Evolutionary conservation across 1,284 basidiomycete species (phyloP), one percentile per base, ranked within the genome.

Genomic region (Trichosporon asahii): DNA sequence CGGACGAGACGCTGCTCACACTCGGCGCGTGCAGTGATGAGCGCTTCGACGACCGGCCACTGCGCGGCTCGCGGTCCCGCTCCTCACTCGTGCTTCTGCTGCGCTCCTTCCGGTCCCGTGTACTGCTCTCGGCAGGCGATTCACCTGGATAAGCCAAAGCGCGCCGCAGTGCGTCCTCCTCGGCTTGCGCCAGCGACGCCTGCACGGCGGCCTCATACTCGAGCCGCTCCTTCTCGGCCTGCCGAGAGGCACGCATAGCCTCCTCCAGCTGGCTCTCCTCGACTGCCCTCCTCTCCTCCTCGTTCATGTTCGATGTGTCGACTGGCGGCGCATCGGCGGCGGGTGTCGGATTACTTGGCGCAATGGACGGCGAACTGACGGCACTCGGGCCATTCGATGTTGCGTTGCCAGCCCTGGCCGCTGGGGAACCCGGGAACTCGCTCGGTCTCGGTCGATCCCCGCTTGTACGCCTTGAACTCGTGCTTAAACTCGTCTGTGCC

Each of bases 221-320:
- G 37, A 76, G 69, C 25, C 78, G 70, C 68, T 83, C 81, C 66
- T 76, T 66, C 68, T 80, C 78, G 3, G 73, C 70, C 1, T 71
- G 72, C 2, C 76, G 61, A 33, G 77, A 79, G 4, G 72, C 71
- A 33, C 81, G 71, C 65, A 78, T 78, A 1, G 80, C 81, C 72
- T 83, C 81, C 21, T 79, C 80, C 25, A 81, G 71, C 66, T 80
- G 75, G 46, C 77, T 79, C 68, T 81, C 79, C 66, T 83, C 81
- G 69, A 78, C 76, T 12, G 76, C 75, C 21, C 73, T 68, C 14
- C 75, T 70, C 66, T 79, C 75, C 49, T 78, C 77, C 0, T 70
- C 66, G 2, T 57, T 40, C 31, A 31, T 9, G 60, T 65, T 61
- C 27, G 23, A 15, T 18, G 35, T 65, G 35, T 65, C 64, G 3